Conservation (phyloP, 2,329 filamentous ascomycete genomes). For the Diaporthe velutina region DNA sequence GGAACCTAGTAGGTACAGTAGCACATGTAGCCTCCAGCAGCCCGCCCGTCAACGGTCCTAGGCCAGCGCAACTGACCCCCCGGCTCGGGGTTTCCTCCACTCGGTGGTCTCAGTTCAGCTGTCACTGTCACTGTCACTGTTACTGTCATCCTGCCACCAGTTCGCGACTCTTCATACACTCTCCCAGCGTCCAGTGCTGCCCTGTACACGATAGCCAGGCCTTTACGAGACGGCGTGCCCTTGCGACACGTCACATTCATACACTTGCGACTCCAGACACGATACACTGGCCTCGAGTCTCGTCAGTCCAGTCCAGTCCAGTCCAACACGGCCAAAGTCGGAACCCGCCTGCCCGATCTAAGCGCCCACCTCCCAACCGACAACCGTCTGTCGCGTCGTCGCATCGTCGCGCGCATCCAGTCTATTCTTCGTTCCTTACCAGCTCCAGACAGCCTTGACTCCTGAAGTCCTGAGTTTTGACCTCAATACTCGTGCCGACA, state of each 20-base stretch:
- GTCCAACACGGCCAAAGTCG: slow-evolving; percentile 15
- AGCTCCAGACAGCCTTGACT: not conserved
- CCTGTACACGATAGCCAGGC: slow-evolving; percentile 18
- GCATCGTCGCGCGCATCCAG: slow-evolving; percentile 23
- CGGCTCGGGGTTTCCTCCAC: slow-evolving; percentile 26
- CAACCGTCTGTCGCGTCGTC: slow-evolving; percentile 22
- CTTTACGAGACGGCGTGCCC: slow-evolving; percentile 3
- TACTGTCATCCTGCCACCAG: slow-evolving; percentile 21
- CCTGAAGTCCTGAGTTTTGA: not conserved
- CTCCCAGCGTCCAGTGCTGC: not conserved
- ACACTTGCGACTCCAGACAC: slow-evolving; percentile 1
- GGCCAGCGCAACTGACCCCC: slow-evolving; percentile 1
- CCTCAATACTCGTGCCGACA: not conserved
- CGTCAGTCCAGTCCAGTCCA: slow-evolving; percentile 7
- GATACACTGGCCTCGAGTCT: slow-evolving; percentile 5
- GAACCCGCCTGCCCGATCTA: slow-evolving; percentile 20
- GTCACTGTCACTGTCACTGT: not conserved
- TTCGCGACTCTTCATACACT: slow-evolving; percentile 18
- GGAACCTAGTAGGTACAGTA: not conserved
- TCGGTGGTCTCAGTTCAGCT: slow-evolving; percentile 28
- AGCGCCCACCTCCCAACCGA: slow-evolving; percentile 11
- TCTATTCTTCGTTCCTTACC: not conserved
- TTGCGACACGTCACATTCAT: slow-evolving; percentile 15
- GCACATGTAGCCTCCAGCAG: not conserved
- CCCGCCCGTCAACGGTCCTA: slow-evolving; percentile 3